Evolutionary conservation across 805 yeast species (phyloP).

Genomic region (Starmerella apis): DNA sequence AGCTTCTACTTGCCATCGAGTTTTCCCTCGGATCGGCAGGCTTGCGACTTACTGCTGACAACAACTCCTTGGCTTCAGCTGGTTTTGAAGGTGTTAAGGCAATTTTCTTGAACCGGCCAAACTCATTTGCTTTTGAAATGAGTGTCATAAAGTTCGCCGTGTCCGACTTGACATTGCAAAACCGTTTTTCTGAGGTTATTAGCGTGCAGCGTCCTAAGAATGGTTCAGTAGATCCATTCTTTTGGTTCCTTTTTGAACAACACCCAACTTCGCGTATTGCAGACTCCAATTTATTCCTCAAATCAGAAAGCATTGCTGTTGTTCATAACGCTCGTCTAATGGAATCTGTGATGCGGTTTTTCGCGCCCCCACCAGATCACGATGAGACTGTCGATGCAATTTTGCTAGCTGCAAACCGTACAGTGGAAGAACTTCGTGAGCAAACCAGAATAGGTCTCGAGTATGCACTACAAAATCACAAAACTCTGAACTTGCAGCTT

Average conservation of each 20-base stretch:
- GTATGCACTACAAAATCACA: conserved; percentile 89
- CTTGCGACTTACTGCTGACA: conserved; percentile 42
- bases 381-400: conserved; percentile 81
- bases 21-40: conserved; percentile 71
- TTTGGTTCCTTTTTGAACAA: conserved; percentile 69
- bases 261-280: conserved; percentile 80
- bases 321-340: conserved; percentile 79
- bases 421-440: conserved; percentile 78
- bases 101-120: conserved; percentile 64
- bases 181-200: conserved; percentile 49
- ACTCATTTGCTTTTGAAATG: conserved; percentile 61
- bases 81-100: conserved; percentile 73
- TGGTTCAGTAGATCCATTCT: conserved; percentile 36
- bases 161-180: conserved; percentile 71
- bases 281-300: conserved; percentile 63
- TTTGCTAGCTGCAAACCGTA: conserved; percentile 88
- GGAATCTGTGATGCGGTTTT: conserved; percentile 63
- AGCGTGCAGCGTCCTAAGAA: conserved; percentile 12
- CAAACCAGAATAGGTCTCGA: conserved; percentile 89
- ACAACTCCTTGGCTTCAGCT: conserved; percentile 55
- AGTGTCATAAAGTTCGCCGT: conserved; percentile 71
- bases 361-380: conserved; percentile 77
- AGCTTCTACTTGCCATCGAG: conserved; percentile 51
- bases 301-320: conserved; percentile 75
- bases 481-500: conserved; percentile 70